Percentiles rank a stretch among this genome's conserved stretches.
Conservation (phyloP, 2,329 filamentous ascomycete genomes). For the Orbilia blumenaviensis region DNA sequence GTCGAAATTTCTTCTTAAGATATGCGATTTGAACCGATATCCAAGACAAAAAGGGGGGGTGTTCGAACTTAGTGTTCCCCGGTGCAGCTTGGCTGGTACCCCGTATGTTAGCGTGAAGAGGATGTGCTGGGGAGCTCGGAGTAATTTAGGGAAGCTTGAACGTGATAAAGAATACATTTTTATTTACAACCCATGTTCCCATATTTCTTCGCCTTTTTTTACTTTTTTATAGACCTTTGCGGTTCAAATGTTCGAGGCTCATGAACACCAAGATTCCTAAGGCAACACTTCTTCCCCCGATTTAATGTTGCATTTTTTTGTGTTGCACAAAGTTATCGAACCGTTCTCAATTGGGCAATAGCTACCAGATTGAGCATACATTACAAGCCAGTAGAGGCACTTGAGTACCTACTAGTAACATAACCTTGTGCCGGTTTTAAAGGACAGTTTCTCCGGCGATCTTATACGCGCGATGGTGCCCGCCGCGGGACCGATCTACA, state of each 20-base stretch:
- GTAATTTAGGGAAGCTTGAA: not conserved
- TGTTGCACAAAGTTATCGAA: not conserved
- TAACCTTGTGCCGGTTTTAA: not conserved
- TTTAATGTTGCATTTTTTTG: constrained; percentile 16
- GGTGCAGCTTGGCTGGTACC: not conserved
- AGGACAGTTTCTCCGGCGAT: not conserved
- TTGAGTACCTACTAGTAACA: too few species aligned
- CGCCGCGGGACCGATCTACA: not conserved
- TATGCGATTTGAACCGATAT: not conserved
- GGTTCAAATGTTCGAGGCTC: not conserved
- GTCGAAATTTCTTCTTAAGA: not conserved
- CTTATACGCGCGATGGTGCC: too few species aligned
- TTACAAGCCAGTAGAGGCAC: too few species aligned
- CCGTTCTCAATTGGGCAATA: not conserved
- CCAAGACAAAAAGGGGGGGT: too few species aligned
- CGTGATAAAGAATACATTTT: not conserved
- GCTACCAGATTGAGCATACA: not conserved
- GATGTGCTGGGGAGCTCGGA: not conserved
- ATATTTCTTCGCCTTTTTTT: not conserved
- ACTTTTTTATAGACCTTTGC: too few species aligned
- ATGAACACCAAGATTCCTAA: too few species aligned
- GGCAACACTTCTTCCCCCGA: not conserved
- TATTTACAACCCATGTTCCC: not conserved
- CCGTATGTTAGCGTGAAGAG: not conserved
- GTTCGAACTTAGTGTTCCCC: not conserved